These are phyloP conservation scores for Clausena lansium DNA, from an alignment of 345 rosid genomes.

Conservation along the genomic window DNA sequence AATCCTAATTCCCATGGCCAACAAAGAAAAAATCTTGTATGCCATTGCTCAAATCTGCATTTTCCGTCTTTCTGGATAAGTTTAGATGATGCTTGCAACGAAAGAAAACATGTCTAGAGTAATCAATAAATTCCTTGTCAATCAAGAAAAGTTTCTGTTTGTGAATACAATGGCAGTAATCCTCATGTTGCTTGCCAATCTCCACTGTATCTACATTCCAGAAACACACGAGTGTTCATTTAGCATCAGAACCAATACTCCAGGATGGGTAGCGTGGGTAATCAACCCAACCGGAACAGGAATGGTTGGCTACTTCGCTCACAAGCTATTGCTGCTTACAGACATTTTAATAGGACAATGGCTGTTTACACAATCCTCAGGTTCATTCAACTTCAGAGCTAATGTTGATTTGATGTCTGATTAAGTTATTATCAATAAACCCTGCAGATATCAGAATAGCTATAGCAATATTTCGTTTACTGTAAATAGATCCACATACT, in stretches of 20 bases:
- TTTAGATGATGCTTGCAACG: too few species aligned
- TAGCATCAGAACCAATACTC: slow-evolving; percentile 35
- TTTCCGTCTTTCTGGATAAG: too few species aligned
- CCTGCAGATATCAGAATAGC: background rate
- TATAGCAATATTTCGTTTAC: background rate
- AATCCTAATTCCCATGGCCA: too few species aligned
- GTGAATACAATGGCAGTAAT: background rate
- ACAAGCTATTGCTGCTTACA: slow-evolving; percentile 49
- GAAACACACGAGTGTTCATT: slow-evolving; percentile 19
- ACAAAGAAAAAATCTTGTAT: too few species aligned
- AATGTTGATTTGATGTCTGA: slow-evolving; percentile 29
- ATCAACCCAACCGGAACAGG: slow-evolving; percentile 36
- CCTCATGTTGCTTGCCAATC: slow-evolving; percentile 21
- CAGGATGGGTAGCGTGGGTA: slow-evolving; percentile 50
- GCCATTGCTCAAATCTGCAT: too few species aligned
- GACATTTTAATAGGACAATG: slow-evolving; percentile 28
- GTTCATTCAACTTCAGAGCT: slow-evolving; percentile 23
- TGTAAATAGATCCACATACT: background rate
- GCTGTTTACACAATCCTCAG: slow-evolving; percentile 29
- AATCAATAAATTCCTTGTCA: background rate
- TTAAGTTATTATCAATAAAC: background rate
- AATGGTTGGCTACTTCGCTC: slow-evolving; percentile 39
- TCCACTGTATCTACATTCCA: slow-evolving; percentile 39
- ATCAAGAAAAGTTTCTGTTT: background rate
- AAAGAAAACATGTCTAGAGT: background rate